Base-by-base conservation (phyloP, 345 rosid species). In the Eucalyptus cladocalyx region DNA sequence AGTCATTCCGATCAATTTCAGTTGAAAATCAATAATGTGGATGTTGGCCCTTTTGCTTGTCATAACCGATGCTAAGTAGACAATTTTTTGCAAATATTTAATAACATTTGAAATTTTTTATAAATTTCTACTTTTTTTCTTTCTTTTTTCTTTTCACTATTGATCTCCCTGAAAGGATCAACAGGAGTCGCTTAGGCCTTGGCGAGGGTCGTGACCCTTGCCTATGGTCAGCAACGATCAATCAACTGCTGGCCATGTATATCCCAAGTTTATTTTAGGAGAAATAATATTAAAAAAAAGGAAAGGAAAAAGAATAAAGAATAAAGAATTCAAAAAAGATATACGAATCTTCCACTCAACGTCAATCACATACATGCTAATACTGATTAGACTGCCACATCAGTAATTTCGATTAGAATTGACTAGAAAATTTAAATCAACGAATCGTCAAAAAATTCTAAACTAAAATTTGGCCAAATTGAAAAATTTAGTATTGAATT, bases 331-430 rank as follows among this genome's bases (percentile, higher is more conserved):
- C 23, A 32, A 8, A 34, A 37, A 34, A 72, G 12, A 32, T 72
- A 72, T 72, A 37, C 12, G 3, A 72, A 37, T 72, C 11, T 3
- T 72, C 13, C 8, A 72, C 15, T 37, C 26, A 37, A 7, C 1
- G 4, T 23, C 4, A 1, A 2, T 13, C 15, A 10, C 26, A 1
- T 37, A 72, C 13, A 1, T 21, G 7, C 3, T 6, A 18, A 11
- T 3, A 13, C 15, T 6, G 2, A 37, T 6, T 72, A 9, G 83
- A 72, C 2, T 12, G 1, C 26, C 15, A 72, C 47, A 72, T 19
- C 0, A 37, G 5, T 19, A 19, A 37, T 37, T 72, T 6, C 1
- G 2, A 6, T 11, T 12, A 37, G 37, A 72, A 37, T 37, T 72
- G 83, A 40, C 28, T 2, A 10, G 7, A 76, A 76, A 37, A 23